phyloP scores from a whole-genome alignment of 2,329 filamentous ascomycete genomes.

The Amesomyces nigricolor region DNA sequence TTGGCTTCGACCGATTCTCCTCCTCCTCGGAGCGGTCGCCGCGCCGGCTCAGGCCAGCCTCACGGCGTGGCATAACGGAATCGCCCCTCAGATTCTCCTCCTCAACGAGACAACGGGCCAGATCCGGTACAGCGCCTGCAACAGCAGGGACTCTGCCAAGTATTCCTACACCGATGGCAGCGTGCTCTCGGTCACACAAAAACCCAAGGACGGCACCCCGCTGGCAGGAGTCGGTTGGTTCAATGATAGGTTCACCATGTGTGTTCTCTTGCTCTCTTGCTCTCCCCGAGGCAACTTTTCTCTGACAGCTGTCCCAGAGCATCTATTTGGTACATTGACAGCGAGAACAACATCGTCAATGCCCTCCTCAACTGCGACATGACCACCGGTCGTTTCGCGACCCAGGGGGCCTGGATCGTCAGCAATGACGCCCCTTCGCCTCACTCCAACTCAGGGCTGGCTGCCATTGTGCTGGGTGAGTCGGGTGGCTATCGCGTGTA shows the following conservation, averaged over 20 bases:
- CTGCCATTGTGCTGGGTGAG: conserved; percentile 31
- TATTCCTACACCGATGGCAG: conserved; percentile 33
- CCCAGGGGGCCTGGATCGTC: conserved; percentile 30
- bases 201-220: conserved; percentile 32
- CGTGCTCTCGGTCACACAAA: conserved; percentile 26
- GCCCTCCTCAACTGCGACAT: conserved; percentile 32
- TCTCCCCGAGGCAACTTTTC: background rate
- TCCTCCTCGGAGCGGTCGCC: conserved; percentile 20
- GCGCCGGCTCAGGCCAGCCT: conserved; percentile 25
- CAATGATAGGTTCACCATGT: conserved; percentile 29
- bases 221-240: conserved; percentile 34
- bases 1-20: conserved; percentile 12
- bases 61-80: conserved; percentile 34
- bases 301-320: conserved; percentile 26
- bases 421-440: conserved; percentile 27
- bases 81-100: conserved; percentile 33
- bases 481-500: conserved; percentile 34
- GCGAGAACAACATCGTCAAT: conserved; percentile 31
- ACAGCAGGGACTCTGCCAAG: conserved; percentile 29
- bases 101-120: conserved; percentile 33
- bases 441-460: conserved; percentile 30
- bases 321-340: conserved; percentile 34
- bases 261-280: conserved; percentile 23
- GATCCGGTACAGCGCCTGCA: conserved; percentile 35
- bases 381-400: conserved; percentile 31